These are phyloP conservation scores for Lactarius hengduanensis DNA, from an alignment of 768 basidiomycete species.

Conservation along the genomic window DNA sequence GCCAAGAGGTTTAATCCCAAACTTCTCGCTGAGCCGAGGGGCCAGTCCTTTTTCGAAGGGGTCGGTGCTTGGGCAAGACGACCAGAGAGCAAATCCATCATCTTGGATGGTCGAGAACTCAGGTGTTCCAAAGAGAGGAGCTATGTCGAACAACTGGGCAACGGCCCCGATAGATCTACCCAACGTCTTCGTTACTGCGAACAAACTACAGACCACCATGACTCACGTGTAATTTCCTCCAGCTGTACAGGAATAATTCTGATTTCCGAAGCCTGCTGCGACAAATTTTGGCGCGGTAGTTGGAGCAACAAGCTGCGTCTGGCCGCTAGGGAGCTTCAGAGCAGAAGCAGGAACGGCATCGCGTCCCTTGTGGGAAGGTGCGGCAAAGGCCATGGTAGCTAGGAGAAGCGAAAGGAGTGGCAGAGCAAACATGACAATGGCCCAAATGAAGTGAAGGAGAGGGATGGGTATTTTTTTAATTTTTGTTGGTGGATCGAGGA, in stretches of 20 bases:
- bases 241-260: slow-evolving; percentile 19
- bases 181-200: neutral
- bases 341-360: neutral
- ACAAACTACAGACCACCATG: neutral
- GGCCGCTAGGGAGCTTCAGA: neutral
- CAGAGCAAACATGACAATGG: slow-evolving; percentile 8
- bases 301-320: neutral
- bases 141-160: slow-evolving; percentile 23
- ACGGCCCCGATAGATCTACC: slow-evolving; percentile 23
- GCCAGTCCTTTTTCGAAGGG: neutral
- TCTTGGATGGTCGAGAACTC: slow-evolving; percentile 10
- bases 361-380: neutral
- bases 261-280: slow-evolving; percentile 5
- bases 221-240: slow-evolving; percentile 19
- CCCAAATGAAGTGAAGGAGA: neutral
- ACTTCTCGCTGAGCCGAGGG: neutral
- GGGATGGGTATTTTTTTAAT: too few species aligned
- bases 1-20: slow-evolving; percentile 7
- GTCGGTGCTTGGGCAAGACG: neutral
- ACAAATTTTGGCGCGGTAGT: neutral
- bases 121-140: neutral
- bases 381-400: neutral
- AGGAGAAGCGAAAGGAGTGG: slow-evolving; percentile 9
- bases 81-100: slow-evolving; percentile 11
- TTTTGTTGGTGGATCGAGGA: neutral